Evolutionary conservation across 768 basidiomycete genomes (phyloP).

Genomic region (Suillus fuscotomentosus): DNA sequence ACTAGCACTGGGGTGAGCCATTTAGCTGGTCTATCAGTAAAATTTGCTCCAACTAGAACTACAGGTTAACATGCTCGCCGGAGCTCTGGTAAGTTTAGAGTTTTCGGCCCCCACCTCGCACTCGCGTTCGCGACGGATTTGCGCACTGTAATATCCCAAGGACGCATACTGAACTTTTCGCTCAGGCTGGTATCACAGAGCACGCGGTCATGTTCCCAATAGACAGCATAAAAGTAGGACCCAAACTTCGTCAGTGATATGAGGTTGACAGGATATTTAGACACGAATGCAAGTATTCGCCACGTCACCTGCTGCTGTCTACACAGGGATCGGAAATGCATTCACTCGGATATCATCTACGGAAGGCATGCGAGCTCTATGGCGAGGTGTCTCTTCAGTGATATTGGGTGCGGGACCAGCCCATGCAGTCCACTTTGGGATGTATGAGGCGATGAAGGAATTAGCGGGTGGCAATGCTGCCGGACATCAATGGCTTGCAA

Average conservation of each 20-base stretch:
- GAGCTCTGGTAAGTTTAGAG: conserved; percentile 74
- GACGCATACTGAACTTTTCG: conserved; percentile 16
- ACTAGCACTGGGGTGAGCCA: conserved; percentile 66
- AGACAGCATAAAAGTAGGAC: conserved; percentile 92
- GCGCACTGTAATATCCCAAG: background rate
- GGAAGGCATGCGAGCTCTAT: conserved; percentile 87
- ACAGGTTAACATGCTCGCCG: conserved; percentile 96
- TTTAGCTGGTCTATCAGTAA: conserved; percentile 9
- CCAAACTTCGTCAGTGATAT: conserved; percentile 1
- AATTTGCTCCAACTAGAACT: conserved; percentile 14
- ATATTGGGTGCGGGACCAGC: conserved; percentile 97
- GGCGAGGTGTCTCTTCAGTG: conserved; percentile 96
- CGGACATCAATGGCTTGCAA: conserved; percentile 83
- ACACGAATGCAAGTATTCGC: conserved; percentile 99
- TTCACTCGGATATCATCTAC: conserved; percentile 91
- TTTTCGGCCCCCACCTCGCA: background rate
- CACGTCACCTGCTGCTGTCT: conserved; percentile 79
- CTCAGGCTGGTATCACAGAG: conserved; percentile 95
- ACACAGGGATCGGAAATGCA: conserved; percentile 88
- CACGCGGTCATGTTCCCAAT: conserved; percentile 99
- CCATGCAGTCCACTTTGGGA: conserved; percentile 97
- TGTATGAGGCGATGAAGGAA: conserved; percentile 93
- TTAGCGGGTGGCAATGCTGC: conserved; percentile 78
- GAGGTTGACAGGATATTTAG: conserved; percentile 38
- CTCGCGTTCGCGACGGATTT: background rate